These are phyloP conservation scores for Exophiala bonariae DNA, from an alignment of 2,329 filamentous ascomycete species.

Conservation along the genomic window DNA sequence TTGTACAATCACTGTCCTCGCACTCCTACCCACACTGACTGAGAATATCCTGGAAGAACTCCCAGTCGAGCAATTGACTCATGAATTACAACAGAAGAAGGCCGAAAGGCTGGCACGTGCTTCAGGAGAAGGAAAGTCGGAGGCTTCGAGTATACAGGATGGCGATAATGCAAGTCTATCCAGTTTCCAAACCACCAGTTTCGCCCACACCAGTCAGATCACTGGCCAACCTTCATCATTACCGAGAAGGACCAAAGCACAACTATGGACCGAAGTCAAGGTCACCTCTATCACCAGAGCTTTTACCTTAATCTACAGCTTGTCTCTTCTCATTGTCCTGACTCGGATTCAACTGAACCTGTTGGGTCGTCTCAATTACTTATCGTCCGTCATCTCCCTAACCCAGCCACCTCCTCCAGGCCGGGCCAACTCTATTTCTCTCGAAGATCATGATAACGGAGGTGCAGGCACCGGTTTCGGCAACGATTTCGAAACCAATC, in stretches of 20 bases:
- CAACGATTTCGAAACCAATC: slow-evolving; percentile 93
- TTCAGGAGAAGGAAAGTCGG: slow-evolving; percentile 57
- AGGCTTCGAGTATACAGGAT: slow-evolving; percentile 70
- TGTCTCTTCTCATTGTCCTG: slow-evolving; percentile 84
- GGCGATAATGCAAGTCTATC: slow-evolving; percentile 77
- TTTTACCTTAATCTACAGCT: slow-evolving; percentile 88
- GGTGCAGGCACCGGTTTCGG: slow-evolving; percentile 76
- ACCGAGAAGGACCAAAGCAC: slow-evolving; percentile 75
- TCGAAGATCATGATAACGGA: slow-evolving; percentile 93
- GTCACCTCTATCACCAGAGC: slow-evolving; percentile 87
- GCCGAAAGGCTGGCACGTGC: slow-evolving; percentile 56
- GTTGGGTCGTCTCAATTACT: slow-evolving; percentile 89
- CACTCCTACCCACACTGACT: slow-evolving; percentile 85
- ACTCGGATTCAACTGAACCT: slow-evolving; percentile 97
- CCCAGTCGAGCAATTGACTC: slow-evolving; percentile 88
- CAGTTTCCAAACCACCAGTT: slow-evolving; percentile 78
- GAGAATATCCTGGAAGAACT: slow-evolving; percentile 84
- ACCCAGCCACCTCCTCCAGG: slow-evolving; percentile 69
- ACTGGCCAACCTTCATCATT: slow-evolving; percentile 46
- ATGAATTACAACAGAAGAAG: slow-evolving; percentile 93
- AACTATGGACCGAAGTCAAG: slow-evolving; percentile 96
- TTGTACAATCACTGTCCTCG: slow-evolving; percentile 97
- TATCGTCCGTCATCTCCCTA: slow-evolving; percentile 90
- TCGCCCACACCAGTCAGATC: slow-evolving; percentile 78
- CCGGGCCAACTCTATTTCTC: slow-evolving; percentile 59